phyloP scores from a whole-genome alignment of 1,284 basidiomycete species.

The Cystobasidium slooffiae region DNA sequence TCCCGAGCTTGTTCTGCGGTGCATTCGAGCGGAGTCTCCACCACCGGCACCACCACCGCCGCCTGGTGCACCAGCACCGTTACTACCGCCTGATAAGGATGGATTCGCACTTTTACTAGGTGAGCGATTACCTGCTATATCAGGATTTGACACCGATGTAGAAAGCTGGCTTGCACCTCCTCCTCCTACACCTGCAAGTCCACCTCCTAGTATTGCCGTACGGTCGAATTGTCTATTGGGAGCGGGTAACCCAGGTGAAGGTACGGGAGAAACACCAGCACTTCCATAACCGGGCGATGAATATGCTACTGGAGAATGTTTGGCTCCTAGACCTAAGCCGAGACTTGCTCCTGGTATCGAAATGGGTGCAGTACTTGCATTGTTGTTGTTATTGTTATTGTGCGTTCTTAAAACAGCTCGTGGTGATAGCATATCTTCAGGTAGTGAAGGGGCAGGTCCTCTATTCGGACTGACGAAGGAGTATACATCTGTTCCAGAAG shows the following conservation, averaged over 20 bases:
- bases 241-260: constrained; percentile 1
- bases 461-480: neutral
- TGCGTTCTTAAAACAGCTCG: constrained; percentile 12
- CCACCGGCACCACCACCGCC: neutral
- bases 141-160: too few relatives aligned
- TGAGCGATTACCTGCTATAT: neutral
- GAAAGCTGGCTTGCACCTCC: too few relatives aligned
- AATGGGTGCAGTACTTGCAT: neutral
- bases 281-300: neutral
- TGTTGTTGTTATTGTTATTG: neutral
- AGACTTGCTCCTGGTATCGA: neutral
- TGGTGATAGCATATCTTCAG: constrained; percentile 12
- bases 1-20: constrained; percentile 23
- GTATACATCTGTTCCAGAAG: neutral
- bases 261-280: neutral
- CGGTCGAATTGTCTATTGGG: constrained; percentile 8
- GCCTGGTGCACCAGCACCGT: neutral
- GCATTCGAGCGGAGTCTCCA: constrained; percentile 20
- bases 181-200: neutral
- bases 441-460: neutral
- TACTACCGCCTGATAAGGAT: neutral
- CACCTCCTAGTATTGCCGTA: neutral
- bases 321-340: neutral
- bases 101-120: neutral
- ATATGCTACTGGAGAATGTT: neutral